phyloP scores from a whole-genome alignment of 202 grass and related monocot species.

The Carex arenaria region DNA sequence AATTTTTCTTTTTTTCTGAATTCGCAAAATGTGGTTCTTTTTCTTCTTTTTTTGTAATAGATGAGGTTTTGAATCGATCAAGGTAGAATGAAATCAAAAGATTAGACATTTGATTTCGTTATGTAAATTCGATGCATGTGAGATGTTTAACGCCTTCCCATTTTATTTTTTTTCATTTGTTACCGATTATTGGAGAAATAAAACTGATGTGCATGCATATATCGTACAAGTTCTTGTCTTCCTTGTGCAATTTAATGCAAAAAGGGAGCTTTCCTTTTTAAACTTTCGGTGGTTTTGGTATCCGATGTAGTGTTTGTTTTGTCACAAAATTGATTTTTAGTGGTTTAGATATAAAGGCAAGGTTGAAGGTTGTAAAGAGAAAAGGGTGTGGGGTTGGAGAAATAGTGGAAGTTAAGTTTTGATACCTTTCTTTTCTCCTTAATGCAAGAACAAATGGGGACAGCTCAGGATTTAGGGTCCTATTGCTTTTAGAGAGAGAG shows the following conservation, averaged over 20 bases:
- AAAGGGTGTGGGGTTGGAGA: constrained; percentile 16
- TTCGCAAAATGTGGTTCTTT: background rate
- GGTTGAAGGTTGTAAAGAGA: constrained; percentile 12
- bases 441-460: constrained; percentile 17
- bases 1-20: constrained; percentile 5
- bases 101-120: background rate
- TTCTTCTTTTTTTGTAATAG: background rate
- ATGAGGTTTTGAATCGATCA: constrained; percentile 12
- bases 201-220: background rate
- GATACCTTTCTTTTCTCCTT: constrained; percentile 30
- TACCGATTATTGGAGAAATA: background rate
- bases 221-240: background rate
- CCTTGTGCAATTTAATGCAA: background rate
- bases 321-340: background rate
- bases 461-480: constrained; percentile 15
- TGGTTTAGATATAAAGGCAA: constrained; percentile 18
- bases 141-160: background rate
- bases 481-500: constrained; percentile 22
- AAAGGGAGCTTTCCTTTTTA: background rate
- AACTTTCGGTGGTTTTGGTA: constrained; percentile 8
- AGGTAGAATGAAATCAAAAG: background rate
- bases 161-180: background rate
- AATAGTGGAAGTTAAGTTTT: constrained; percentile 20
- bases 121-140: background rate
- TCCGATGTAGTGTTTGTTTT: background rate